Evolutionary conservation across 2,329 filamentous ascomycete species (phyloP).

Genomic region (Rachicladosporium sp.): DNA sequence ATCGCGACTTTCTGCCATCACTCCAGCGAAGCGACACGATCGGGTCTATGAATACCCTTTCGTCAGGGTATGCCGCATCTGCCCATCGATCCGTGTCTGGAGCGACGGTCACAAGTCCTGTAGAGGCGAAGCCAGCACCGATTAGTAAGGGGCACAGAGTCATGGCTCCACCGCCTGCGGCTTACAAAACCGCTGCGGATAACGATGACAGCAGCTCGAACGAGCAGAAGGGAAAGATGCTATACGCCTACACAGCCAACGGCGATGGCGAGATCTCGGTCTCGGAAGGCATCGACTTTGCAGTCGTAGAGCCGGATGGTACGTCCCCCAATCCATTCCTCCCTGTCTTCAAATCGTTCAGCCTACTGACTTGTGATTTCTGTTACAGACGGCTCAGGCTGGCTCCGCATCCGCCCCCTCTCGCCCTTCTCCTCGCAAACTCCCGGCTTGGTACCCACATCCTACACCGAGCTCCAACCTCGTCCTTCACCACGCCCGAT

Average conservation of each 20-base stretch:
- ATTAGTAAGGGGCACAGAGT: slow-evolving; percentile 44
- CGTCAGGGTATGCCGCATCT: slow-evolving; percentile 74
- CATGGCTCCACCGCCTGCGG: slow-evolving; percentile 72
- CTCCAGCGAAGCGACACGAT: slow-evolving; percentile 76
- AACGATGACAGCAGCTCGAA: slow-evolving; percentile 30
- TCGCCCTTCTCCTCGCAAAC: slow-evolving; percentile 33
- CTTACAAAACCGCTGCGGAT: slow-evolving; percentile 55
- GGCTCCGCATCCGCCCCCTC: slow-evolving; percentile 61
- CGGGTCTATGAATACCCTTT: slow-evolving; percentile 61
- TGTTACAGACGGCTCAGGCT: slow-evolving; percentile 68
- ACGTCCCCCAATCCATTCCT: slow-evolving; percentile 27
- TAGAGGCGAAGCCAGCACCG: slow-evolving; percentile 18
- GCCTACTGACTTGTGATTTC: neutral
- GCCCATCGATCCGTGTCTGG: slow-evolving; percentile 65
- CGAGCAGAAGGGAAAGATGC: slow-evolving; percentile 70
- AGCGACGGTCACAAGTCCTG: slow-evolving; percentile 37
- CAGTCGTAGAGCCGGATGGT: slow-evolving; percentile 83
- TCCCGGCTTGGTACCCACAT: slow-evolving; percentile 75
- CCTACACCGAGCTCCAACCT: slow-evolving; percentile 59
- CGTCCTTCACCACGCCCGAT: slow-evolving; percentile 5
- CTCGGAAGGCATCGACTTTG: slow-evolving; percentile 64
- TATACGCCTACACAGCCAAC: slow-evolving; percentile 73
- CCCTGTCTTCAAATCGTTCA: neutral
- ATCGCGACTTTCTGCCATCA: slow-evolving; percentile 49
- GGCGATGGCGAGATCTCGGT: slow-evolving; percentile 74